These are phyloP conservation scores for Podila epicladia DNA, from an alignment of 192 early-diverging fungal genomes.

Conservation along the genomic window DNA sequence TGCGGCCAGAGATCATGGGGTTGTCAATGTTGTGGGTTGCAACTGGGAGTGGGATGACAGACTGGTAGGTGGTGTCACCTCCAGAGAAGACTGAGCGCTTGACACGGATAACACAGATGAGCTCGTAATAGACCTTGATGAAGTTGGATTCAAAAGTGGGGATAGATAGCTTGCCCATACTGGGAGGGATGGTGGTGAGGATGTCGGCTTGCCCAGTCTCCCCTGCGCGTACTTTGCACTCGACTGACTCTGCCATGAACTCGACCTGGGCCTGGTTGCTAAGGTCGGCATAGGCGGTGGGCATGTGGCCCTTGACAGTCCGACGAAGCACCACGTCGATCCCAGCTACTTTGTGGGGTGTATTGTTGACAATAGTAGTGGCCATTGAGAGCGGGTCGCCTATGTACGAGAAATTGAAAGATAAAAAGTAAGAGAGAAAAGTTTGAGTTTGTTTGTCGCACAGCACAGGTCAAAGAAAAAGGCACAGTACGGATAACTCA, in stretches of 20 bases:
- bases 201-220: slow-evolving; percentile 43
- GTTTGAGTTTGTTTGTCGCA: background rate
- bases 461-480: background rate
- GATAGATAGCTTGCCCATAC: slow-evolving; percentile 19
- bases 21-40: slow-evolving; percentile 49
- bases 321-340: slow-evolving; percentile 36
- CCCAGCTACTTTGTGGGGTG: slow-evolving; percentile 32
- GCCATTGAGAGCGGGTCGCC: slow-evolving; percentile 46
- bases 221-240: slow-evolving; percentile 38
- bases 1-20: slow-evolving; percentile 37
- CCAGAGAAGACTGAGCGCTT: slow-evolving; percentile 45
- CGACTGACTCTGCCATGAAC: slow-evolving; percentile 39
- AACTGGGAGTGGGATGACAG: slow-evolving; percentile 32
- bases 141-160: slow-evolving; percentile 52
- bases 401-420: background rate
- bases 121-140: slow-evolving; percentile 43
- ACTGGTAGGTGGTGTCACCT: slow-evolving; percentile 34
- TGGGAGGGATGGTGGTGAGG: slow-evolving; percentile 41
- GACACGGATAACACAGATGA: slow-evolving; percentile 31
- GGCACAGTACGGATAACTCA: background rate
- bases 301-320: slow-evolving; percentile 27
- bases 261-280: slow-evolving; percentile 27
- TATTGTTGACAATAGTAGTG: slow-evolving; percentile 32
- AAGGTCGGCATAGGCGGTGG: slow-evolving; percentile 42
- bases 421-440: background rate